Evolutionary conservation across 192 early-diverging fungal species (phyloP).

Genomic region (Paraglomus brasilianum): DNA sequence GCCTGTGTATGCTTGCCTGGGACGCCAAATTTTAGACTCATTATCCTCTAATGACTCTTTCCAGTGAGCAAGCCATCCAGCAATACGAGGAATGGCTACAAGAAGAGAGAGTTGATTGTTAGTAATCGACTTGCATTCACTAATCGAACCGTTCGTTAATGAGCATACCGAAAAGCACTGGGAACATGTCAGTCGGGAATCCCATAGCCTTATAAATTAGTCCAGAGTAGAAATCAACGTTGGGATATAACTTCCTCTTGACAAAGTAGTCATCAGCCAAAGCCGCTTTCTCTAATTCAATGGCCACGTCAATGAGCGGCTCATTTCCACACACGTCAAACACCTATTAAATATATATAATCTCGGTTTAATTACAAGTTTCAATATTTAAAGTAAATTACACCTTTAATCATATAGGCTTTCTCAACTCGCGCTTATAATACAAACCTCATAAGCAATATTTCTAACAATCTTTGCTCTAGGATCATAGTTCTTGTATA

Average conservation of each 20-base stretch:
- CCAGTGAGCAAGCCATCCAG: constrained; percentile 70
- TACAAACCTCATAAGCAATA: constrained; percentile 52
- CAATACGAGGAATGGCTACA: constrained; percentile 42
- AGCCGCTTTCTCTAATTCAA: constrained; percentile 61
- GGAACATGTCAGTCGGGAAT: constrained; percentile 74
- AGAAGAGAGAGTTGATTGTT: background rate
- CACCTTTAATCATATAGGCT: too few species aligned
- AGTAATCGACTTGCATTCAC: background rate
- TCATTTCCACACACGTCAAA: constrained; percentile 65
- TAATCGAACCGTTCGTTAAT: background rate
- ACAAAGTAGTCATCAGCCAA: constrained; percentile 64
- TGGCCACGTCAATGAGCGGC: constrained; percentile 60
- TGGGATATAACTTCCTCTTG: constrained; percentile 61
- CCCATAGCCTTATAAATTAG: constrained; percentile 69
- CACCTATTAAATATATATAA: constrained; percentile 31
- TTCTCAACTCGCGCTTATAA: background rate
- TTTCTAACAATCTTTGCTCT: constrained; percentile 60
- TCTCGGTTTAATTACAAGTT: too few species aligned
- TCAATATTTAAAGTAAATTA: constrained; percentile 2
- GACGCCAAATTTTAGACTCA: constrained; percentile 62
- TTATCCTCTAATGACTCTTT: constrained; percentile 54
- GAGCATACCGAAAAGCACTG: constrained; percentile 62
- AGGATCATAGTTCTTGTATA: constrained; percentile 70
- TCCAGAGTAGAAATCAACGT: constrained; percentile 51
- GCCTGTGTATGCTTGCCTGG: constrained; percentile 63